Conservation (phyloP, 169 alveolate species). For the Eimeria acervulina region DNA sequence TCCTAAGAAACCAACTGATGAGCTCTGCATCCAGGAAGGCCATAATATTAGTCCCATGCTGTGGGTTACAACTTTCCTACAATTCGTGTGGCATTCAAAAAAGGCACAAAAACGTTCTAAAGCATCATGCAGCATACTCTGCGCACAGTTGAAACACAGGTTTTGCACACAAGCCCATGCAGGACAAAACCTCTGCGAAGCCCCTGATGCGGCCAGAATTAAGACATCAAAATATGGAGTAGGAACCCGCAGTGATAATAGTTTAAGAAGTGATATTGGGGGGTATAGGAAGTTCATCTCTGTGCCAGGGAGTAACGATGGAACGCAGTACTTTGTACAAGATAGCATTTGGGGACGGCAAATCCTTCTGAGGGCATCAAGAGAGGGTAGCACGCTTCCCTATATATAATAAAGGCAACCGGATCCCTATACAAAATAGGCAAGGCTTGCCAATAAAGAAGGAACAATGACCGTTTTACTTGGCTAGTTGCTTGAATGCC, state of each 20-base stretch:
- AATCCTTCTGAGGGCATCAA: not conserved
- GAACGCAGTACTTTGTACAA: not conserved
- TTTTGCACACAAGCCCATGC: not conserved
- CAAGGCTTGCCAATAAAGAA: not conserved
- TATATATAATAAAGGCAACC: not conserved
- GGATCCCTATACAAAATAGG: not conserved
- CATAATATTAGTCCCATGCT: not conserved
- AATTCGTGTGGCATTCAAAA: not conserved
- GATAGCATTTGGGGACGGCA: too few relatives aligned
- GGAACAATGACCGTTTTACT: not conserved
- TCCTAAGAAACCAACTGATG: not conserved
- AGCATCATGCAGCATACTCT: not conserved
- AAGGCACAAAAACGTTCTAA: not conserved
- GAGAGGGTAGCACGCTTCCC: not conserved
- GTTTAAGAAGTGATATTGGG: not conserved
- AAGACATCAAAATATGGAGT: not conserved
- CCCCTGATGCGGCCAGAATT: not conserved
- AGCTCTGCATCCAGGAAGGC: not conserved
- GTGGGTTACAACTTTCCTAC: not conserved
- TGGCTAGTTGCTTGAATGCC: not conserved
- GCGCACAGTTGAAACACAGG: not conserved
- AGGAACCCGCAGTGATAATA: not conserved
- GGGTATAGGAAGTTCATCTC: not conserved
- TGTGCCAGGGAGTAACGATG: not conserved
- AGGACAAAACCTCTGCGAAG: not conserved